Evolutionary conservation across 192 early-diverging fungal species (phyloP), one percentile per base, ranked within the genome.

Genomic region (Linnemannia schmuckeri): DNA sequence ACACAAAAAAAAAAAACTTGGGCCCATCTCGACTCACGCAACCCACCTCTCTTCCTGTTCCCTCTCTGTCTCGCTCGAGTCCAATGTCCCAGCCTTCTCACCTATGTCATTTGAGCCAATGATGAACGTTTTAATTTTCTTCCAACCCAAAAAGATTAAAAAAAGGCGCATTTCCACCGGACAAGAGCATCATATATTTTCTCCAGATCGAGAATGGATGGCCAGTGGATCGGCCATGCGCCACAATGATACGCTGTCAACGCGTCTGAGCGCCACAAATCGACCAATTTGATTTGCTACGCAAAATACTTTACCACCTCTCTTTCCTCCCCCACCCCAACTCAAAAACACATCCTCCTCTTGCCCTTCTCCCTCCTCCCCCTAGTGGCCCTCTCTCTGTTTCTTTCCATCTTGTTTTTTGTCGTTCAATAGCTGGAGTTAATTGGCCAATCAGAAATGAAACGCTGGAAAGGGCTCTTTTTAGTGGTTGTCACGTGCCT

Each of bases 171-270:
- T 15, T 63, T 57, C 3, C 12, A 49, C 47, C 47, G 47, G 47
- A 49, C 18, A 13, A 27, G 61, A 63, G 61, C 61, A 33, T n/a
- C 10, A 33, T 35, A 4, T 27, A n/a, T 27, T 57, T 57, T n/a
- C 27, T 66, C n/a, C 61, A 66, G 61, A 66, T 66, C 27, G 61
- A 66, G 30, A 33, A 35, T 66, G 10, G 8, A 12, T 38, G 24
- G 22, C 78, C 78, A 79, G 38, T 79, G 30, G 49, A 47, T 38
- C 17, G 42, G 17, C 54, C 78, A 79, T 72, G 78, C 55, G 54
- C 55, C 66, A 27, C 13, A 73, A 63, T 24, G 70, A 63, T 73
- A 52, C 78, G 78, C 38, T 33, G 9, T 15, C n/a, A 79, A 27
- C 37, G 71, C 54, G 38, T 55, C 30, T n/a, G 54, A 79, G 46